Conservation (phyloP, 495 filamentous ascomycete genomes). For the Wilcoxina mikolae region DNA sequence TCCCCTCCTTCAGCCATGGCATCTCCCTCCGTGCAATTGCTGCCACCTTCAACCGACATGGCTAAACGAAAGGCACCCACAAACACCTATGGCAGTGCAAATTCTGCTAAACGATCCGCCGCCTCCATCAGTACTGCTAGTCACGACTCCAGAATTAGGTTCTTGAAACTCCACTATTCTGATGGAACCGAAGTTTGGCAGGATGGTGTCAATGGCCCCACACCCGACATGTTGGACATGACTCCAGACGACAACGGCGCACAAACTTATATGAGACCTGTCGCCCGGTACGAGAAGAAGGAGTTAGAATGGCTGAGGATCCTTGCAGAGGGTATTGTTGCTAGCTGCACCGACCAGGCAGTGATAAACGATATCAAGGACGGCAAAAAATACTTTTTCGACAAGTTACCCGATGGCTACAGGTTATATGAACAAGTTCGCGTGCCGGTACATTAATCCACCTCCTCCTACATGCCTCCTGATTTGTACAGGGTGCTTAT, state of each 20-base stretch:
- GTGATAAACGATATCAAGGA: constrained; percentile 12
- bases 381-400: constrained; percentile 37
- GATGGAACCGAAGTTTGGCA: constrained; percentile 26
- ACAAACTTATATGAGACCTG: constrained; percentile 20
- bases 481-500: neutral
- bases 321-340: constrained; percentile 20
- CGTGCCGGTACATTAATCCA: constrained; percentile 4
- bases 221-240: constrained; percentile 23
- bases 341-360: constrained; percentile 18
- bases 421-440: constrained; percentile 43
- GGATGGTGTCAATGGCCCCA: constrained; percentile 24
- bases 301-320: constrained; percentile 22
- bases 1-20: neutral
- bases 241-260: constrained; percentile 23
- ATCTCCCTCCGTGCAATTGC: neutral
- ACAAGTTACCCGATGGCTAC: constrained; percentile 42
- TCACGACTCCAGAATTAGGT: neutral
- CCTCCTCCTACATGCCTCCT: neutral
- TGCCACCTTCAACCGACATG: neutral
- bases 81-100: neutral
- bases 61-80: neutral
- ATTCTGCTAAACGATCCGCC: neutral
- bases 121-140: neutral
- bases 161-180: constrained; percentile 12
- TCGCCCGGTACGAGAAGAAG: constrained; percentile 19